Base-by-base conservation (phyloP, 2,329 filamentous ascomycete species). In the Hypoxylon sp. region DNA sequence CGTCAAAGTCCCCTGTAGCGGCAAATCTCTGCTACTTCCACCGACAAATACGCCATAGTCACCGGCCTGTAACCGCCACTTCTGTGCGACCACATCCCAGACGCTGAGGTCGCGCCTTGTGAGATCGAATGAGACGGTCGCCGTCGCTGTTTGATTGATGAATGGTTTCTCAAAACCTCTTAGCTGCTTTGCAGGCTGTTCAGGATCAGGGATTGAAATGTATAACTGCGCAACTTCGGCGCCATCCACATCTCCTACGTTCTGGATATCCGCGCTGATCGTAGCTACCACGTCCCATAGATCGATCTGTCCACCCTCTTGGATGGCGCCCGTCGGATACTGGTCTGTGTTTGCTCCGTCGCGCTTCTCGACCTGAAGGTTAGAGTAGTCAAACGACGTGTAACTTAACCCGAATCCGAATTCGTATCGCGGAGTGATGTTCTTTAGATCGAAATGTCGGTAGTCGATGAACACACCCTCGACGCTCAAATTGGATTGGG, bases 51-150 rank as follows among this genome's bases (percentile, higher is more conserved):
- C 49, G 2, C 52, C 58, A 52, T 79, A 81, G 8, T 67, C 63
- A 0, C 78, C 79, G 15, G 64, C 69, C 38, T 71, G 73, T 42
- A 85, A 61, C 32, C 73, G 72, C 86, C 86, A 89, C 61, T 80
- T 79, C 70, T 88, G 84, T 21, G 74, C 75, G 1, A 66, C 70
- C 3, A 79, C 75, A 63, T 88, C 83, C 87, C 86, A 89, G 17
- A 83, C 74, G 67, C 84, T 88, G 37, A 89, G 63, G 62, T 89
- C 86, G 52, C 84, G 78, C 29, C 86, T 75, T 12, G 77, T 87
- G 27, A 89, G 64, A 17, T 73, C 65, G 47, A 89, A 81, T 0
- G 61, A 68, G 0, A 85, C 70, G 0, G 70, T 75, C 11, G 70
- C 68, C 12, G 69, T 74, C 48, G 75, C 66, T 0, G 76, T 75